Evolutionary conservation across 192 early-diverging fungal species (phyloP), one percentile per base, ranked within the genome.

Genomic region (Linnemannia schmuckeri): DNA sequence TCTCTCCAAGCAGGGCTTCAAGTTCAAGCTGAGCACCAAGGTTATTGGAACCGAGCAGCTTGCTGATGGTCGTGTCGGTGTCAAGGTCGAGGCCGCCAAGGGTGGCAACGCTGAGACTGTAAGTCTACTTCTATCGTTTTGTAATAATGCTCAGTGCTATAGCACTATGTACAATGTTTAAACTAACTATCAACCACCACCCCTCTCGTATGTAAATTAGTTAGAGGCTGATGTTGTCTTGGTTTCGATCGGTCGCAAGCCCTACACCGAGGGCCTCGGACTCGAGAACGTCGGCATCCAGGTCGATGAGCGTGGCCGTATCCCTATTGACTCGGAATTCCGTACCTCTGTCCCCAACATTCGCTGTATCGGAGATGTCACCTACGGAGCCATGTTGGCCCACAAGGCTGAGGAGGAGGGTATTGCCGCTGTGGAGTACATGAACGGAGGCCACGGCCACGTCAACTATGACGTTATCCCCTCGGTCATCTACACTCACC

Each of bases 401-500:
- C 98, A 99, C 96, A 99, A 99, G 93, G 97, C 98, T 68, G 98
- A 99, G 90, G 98, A 99, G 90, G 98, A 99, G 89, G 98, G 97
- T 88, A 98, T 99, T 89, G 98, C 98, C 42, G 97, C 95, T 76
- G 97, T 95, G 78, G 98, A 99, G 89, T 94, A 96, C 92, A 96
- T 99, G 75, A 93, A 93, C 75, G 92, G 92, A 74, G 97, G 97
- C 72, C 94, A 98, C 86, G 98, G 98, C 68, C 97, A 99, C 89
- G 98, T 99, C 91, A 99, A 99, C 96, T 99, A 99, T 90, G 93
- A 96, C 88, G 97, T 94, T 47, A 97, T 99, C 82, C 98, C 98
- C 42, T 97, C 97, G 41, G 98, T 99, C 75, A 97, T 99, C 85
- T 99, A 99, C 93, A 97, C 97, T 17, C 97, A 96, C 85, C 99